phyloP scores from a whole-genome alignment of 352 stramenopile species.

The Pythium brassicae region DNA sequence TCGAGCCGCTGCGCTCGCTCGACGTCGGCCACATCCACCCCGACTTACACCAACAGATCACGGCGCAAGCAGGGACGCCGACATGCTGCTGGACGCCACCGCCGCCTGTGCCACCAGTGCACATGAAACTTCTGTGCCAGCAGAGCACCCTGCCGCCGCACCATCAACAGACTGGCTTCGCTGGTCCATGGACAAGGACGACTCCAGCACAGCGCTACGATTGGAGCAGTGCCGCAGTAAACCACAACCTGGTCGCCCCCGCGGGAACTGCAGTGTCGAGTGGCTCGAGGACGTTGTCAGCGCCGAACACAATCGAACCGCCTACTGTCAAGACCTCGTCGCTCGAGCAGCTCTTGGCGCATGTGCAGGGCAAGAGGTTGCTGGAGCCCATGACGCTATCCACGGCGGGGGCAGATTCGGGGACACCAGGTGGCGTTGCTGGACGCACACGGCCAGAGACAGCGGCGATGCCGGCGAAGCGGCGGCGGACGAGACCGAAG shows the following conservation, averaged over 20 bases:
- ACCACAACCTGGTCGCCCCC: background rate
- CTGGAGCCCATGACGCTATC: constrained; percentile 10
- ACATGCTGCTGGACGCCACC: constrained; percentile 11
- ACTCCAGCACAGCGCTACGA: background rate
- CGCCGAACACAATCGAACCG: constrained; percentile 47
- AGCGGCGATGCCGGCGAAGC: constrained; percentile 8
- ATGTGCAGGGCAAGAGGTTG: constrained; percentile 31
- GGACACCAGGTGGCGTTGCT: too few species aligned
- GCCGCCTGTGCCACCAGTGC: background rate
- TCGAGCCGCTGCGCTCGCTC: constrained; percentile 16
- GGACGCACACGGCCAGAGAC: too few species aligned
- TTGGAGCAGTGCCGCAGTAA: background rate
- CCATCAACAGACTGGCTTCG: background rate
- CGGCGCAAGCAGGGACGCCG: constrained; percentile 16
- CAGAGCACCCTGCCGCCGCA: background rate
- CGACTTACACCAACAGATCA: constrained; percentile 24
- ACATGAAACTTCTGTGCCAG: too few species aligned
- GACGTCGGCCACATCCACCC: constrained; percentile 21
- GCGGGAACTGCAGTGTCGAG: background rate
- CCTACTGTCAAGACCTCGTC: constrained; percentile 28
- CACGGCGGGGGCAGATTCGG: background rate
- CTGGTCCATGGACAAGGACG: background rate
- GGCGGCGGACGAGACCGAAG: constrained; percentile 2
- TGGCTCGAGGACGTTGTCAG: background rate
- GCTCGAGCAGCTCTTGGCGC: constrained; percentile 19